These are phyloP conservation scores for Tephrocybe sp. DNA, from an alignment of 768 basidiomycete genomes.

Conservation along the genomic window DNA sequence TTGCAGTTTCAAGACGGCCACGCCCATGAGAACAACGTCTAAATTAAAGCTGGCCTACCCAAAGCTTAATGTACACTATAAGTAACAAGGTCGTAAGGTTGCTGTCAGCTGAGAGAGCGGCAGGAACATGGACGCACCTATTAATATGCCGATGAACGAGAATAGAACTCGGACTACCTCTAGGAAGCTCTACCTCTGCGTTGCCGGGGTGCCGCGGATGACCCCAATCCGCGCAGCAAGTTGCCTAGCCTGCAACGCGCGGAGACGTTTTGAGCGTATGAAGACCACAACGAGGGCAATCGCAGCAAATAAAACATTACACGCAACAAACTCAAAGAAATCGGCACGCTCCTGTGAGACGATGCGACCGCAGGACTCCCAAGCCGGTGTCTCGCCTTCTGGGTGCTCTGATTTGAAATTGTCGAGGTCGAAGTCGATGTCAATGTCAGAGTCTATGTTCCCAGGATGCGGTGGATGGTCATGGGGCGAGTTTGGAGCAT, in stretches of 20 bases:
- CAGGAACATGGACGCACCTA: conserved; percentile 6
- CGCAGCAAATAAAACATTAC: conserved; percentile 73
- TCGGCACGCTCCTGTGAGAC: conserved; percentile 76
- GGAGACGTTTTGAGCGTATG: conserved; percentile 65
- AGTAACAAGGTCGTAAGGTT: not conserved
- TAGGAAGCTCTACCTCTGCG: too few relatives aligned
- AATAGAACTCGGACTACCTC: conserved; percentile 11
- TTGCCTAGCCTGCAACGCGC: conserved; percentile 74
- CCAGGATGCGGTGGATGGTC: conserved; percentile 22
- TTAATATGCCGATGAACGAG: conserved; percentile 7
- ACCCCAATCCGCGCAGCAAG: conserved; percentile 87
- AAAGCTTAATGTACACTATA: not conserved
- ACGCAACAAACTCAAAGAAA: conserved; percentile 89
- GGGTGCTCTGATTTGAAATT: conserved; percentile 19
- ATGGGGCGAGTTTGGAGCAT: conserved; percentile 6
- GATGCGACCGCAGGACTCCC: conserved; percentile 93
- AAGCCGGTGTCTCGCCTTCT: conserved; percentile 71
- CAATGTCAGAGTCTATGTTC: conserved; percentile 6
- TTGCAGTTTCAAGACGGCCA: not conserved
- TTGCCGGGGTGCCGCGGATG: conserved; percentile 35
- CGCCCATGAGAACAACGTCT: not conserved
- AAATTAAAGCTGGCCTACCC: not conserved
- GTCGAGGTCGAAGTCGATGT: not conserved
- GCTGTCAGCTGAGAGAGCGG: not conserved
- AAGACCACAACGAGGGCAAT: conserved; percentile 67